Percentiles rank a stretch among this genome's conserved stretches.
Evolutionary conservation across 192 early-diverging fungal genomes (phyloP).

Genomic region (Geranomyces michiganensis): DNA sequence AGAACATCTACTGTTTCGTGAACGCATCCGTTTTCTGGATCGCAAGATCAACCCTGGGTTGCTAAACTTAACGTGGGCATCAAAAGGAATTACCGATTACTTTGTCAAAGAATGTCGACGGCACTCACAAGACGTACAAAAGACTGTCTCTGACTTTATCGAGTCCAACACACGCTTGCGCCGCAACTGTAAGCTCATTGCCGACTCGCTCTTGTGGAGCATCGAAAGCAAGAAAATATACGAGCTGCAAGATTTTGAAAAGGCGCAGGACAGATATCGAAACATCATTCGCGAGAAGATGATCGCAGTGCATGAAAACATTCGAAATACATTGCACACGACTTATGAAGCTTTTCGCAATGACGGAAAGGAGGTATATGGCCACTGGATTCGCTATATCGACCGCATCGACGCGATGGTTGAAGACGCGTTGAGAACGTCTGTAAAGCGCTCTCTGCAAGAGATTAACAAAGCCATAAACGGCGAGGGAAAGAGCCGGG

Average conservation of each 20-base stretch:
- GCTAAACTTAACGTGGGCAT: constrained; percentile 58
- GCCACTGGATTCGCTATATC: constrained; percentile 59
- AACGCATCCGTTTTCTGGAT: constrained; percentile 64
- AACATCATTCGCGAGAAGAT: constrained; percentile 48
- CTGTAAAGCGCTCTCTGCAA: constrained; percentile 58
- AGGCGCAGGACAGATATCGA: constrained; percentile 48
- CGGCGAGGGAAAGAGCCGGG: constrained; percentile 63
- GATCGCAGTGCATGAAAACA: constrained; percentile 46
- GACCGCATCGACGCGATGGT: constrained; percentile 58
- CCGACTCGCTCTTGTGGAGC: constrained; percentile 59
- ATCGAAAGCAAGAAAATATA: constrained; percentile 66
- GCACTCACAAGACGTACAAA: constrained; percentile 61
- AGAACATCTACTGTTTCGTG: constrained; percentile 59
- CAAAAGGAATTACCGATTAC: constrained; percentile 66
- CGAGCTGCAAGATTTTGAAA: constrained; percentile 60
- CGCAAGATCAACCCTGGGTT: constrained; percentile 70
- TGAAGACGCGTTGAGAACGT: constrained; percentile 54
- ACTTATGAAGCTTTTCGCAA: constrained; percentile 57
- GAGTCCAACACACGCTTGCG: constrained; percentile 51
- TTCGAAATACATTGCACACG: constrained; percentile 44
- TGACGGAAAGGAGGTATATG: constrained; percentile 62
- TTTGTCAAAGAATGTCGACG: constrained; percentile 68
- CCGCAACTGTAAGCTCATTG: constrained; percentile 51
- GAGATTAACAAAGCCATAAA: constrained; percentile 67
- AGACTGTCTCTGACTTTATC: constrained; percentile 60